phyloP scores from a whole-genome alignment of 75 land plant species.

The Isoetes taiwanensis region DNA sequence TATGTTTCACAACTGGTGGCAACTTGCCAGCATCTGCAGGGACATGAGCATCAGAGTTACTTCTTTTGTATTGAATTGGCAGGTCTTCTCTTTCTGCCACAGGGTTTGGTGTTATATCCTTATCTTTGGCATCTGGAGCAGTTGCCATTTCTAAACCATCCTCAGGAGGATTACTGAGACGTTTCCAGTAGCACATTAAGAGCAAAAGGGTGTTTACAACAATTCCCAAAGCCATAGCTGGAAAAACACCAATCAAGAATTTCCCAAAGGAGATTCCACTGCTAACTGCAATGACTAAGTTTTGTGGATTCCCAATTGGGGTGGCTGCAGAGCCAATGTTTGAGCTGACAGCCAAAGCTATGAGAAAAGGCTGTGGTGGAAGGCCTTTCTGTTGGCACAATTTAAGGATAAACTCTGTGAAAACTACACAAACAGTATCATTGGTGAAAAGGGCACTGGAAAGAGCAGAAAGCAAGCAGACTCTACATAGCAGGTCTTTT shows the following conservation, averaged over 20 bases:
- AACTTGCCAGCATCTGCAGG: background rate
- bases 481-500: constrained; percentile 17
- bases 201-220: constrained; percentile 12
- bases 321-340: constrained; percentile 29
- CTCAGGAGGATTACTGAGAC: constrained; percentile 6
- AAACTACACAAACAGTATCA: constrained; percentile 20
- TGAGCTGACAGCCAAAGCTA: constrained; percentile 23
- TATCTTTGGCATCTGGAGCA: background rate
- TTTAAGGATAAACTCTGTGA: constrained; percentile 24
- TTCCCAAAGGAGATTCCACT: constrained; percentile 17
- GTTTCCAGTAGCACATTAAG: constrained; percentile 14
- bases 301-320: constrained; percentile 28
- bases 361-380: constrained; percentile 20
- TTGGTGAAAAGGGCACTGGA: constrained; percentile 25
- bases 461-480: constrained; percentile 15
- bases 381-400: constrained; percentile 17
- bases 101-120: background rate
- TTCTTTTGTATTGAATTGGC: background rate
- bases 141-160: constrained; percentile 4
- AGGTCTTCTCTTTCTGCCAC: background rate
- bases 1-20: background rate
- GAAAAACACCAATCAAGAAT: constrained; percentile 22
- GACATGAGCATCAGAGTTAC: background rate
- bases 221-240: constrained; percentile 20
- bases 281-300: constrained; percentile 23